phyloP scores from a whole-genome alignment of 2,329 filamentous ascomycete genomes.

The Phialophora chinensis region DNA sequence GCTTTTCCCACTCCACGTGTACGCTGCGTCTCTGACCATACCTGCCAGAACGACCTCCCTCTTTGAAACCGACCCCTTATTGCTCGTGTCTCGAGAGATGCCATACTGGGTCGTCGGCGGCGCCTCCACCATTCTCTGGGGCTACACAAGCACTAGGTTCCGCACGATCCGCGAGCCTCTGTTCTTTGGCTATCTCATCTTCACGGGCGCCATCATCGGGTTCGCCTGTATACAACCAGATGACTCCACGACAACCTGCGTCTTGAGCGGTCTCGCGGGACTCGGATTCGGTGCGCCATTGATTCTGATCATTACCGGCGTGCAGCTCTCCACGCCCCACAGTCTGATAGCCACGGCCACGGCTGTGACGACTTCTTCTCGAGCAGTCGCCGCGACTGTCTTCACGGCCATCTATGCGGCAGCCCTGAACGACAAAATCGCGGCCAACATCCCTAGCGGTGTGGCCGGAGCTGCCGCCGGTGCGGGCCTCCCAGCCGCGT shows the following conservation, averaged over 20 bases:
- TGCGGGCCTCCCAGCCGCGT: constrained; percentile 30
- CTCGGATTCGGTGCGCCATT: constrained; percentile 34
- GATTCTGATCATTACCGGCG: constrained; percentile 35
- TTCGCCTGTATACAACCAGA: constrained; percentile 30
- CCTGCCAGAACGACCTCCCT: constrained; percentile 24
- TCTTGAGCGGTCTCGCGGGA: constrained; percentile 28
- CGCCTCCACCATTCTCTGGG: constrained; percentile 31
- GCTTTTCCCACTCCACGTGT: not conserved
- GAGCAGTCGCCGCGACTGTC: constrained; percentile 32
- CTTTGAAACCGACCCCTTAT: constrained; percentile 32
- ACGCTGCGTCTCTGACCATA: not conserved
- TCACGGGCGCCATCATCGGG: constrained; percentile 34
- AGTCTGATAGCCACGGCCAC: constrained; percentile 36
- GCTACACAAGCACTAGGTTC: constrained; percentile 28
- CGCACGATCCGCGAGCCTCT: constrained; percentile 35
- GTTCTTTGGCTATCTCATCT: constrained; percentile 33
- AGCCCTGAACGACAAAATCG: constrained; percentile 26
- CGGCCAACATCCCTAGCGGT: constrained; percentile 28
- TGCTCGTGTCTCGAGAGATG: constrained; percentile 25
- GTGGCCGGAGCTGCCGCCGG: constrained; percentile 22
- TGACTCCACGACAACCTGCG: constrained; percentile 16
- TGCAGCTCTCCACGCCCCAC: constrained; percentile 35
- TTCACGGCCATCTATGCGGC: constrained; percentile 36
- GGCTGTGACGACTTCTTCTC: constrained; percentile 33
- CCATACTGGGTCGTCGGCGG: constrained; percentile 32